phyloP scores from a whole-genome alignment of 495 filamentous ascomycete genomes.

The Aspergillus homomorphus region DNA sequence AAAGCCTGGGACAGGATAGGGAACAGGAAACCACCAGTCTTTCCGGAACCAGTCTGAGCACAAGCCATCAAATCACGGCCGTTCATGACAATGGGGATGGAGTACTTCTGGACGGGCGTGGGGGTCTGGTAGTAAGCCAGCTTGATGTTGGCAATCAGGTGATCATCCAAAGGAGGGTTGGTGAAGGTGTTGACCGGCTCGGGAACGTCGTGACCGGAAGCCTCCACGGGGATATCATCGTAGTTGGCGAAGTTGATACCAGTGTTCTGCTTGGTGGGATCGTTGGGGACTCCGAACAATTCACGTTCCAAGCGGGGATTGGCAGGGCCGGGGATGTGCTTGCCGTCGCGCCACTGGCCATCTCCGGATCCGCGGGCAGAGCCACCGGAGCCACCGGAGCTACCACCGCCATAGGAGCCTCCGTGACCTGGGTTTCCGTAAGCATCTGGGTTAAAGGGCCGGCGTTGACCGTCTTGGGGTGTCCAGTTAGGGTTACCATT shows the following conservation, averaged over 20 bases:
- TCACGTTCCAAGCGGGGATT: slow-evolving; percentile 92
- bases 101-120: slow-evolving; percentile 97
- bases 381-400: slow-evolving; percentile 44
- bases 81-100: slow-evolving; percentile 93
- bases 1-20: slow-evolving; percentile 96
- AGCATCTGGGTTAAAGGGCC: slow-evolving; percentile 61
- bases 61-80: slow-evolving; percentile 98
- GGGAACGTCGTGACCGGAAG: slow-evolving; percentile 89
- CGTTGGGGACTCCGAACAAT: slow-evolving; percentile 89
- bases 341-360: slow-evolving; percentile 93
- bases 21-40: slow-evolving; percentile 99
- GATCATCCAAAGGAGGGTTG: slow-evolving; percentile 90
- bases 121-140: slow-evolving; percentile 90
- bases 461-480: slow-evolving; percentile 31
- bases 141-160: slow-evolving; percentile 86
- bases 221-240: slow-evolving; percentile 97
- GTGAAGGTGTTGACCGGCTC: slow-evolving; percentile 87
- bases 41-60: slow-evolving; percentile 98
- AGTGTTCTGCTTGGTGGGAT: slow-evolving; percentile 89
- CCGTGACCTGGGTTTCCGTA: slow-evolving; percentile 62
- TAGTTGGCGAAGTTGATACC: slow-evolving; percentile 99
- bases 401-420: slow-evolving; percentile 37
- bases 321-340: slow-evolving; percentile 84
- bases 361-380: slow-evolving; percentile 79
- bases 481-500: slow-evolving; percentile 47